These are phyloP conservation scores for Litchi chinensis DNA, from an alignment of 345 rosid species.

Conservation along the genomic window DNA sequence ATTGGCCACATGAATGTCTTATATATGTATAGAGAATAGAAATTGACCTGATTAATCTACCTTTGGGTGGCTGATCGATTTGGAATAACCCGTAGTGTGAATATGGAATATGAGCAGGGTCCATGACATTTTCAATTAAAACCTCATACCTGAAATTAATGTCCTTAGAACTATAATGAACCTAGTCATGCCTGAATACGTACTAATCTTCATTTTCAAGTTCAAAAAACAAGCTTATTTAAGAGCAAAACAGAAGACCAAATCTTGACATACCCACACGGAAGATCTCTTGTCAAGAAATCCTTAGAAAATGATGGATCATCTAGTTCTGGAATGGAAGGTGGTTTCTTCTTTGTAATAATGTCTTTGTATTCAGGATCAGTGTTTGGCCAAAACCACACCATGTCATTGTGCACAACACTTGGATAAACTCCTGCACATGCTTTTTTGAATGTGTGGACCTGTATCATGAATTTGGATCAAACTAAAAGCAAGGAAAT, in stretches of 20 bases:
- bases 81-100: conserved; percentile 79
- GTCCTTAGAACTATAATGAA: background rate
- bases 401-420: conserved; percentile 68
- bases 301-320: conserved; percentile 76
- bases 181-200: no score
- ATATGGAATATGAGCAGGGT: conserved; percentile 93
- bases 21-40: background rate
- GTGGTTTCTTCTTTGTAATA: conserved; percentile 65
- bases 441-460: conserved; percentile 71
- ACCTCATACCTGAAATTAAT: conserved; percentile 71
- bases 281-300: conserved; percentile 59
- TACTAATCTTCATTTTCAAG: background rate
- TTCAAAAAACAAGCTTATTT: background rate
- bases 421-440: conserved; percentile 78
- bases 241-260: background rate
- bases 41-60: conserved; percentile 14
- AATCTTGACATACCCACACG: conserved; percentile 61
- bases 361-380: conserved; percentile 74
- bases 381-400: conserved; percentile 96
- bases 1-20: conserved; percentile 9
- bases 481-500: background rate
- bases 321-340: conserved; percentile 68
- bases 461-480: conserved; percentile 40
- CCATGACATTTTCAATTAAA: conserved; percentile 81
- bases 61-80: conserved; percentile 38